A percentile compares a stretch with the other conserved stretches of the same genome.
Conservation (phyloP, 1,284 basidiomycete genomes). For the Cryptococcus maquisensis region DNA sequence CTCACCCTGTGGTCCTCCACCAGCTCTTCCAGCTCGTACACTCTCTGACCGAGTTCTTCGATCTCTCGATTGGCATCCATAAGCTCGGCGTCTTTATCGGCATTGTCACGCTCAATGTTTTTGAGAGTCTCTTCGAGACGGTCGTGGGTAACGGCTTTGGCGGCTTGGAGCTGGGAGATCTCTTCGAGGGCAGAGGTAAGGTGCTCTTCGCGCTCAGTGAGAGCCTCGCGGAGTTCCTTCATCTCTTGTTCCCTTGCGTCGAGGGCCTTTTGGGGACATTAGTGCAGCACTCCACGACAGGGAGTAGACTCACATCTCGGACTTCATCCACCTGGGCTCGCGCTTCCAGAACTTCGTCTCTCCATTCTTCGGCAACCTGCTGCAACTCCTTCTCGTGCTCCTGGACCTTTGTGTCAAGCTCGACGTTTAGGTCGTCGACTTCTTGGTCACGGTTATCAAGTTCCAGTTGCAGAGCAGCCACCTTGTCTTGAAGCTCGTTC, state of each 20-base stretch:
- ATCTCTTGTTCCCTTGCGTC: constrained; percentile 37
- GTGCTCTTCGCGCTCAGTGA: constrained; percentile 39
- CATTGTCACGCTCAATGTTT: constrained; percentile 43
- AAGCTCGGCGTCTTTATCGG: constrained; percentile 44
- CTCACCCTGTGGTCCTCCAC: constrained; percentile 58
- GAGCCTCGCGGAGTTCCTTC: constrained; percentile 32
- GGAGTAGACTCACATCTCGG: constrained; percentile 34
- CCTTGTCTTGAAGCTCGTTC: constrained; percentile 46
- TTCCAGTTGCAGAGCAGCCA: constrained; percentile 45
- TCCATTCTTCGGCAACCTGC: constrained; percentile 45
- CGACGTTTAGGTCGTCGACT: constrained; percentile 47
- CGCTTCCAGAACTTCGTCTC: constrained; percentile 43
- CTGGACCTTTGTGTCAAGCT: constrained; percentile 42
- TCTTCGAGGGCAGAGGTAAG: constrained; percentile 29
- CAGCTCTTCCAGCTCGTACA: constrained; percentile 53
- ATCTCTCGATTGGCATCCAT: constrained; percentile 64
- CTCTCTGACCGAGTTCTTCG: constrained; percentile 52
- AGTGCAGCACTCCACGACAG: not conserved
- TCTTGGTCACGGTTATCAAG: constrained; percentile 46
- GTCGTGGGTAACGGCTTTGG: constrained; percentile 40
- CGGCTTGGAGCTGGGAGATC: constrained; percentile 39
- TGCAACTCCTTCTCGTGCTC: constrained; percentile 45
- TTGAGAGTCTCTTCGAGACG: constrained; percentile 42
- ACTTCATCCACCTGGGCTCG: constrained; percentile 45
- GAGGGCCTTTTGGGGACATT: constrained; percentile 17